Conservation (phyloP, 1,284 basidiomycete species). For the Mycena sp. region DNA sequence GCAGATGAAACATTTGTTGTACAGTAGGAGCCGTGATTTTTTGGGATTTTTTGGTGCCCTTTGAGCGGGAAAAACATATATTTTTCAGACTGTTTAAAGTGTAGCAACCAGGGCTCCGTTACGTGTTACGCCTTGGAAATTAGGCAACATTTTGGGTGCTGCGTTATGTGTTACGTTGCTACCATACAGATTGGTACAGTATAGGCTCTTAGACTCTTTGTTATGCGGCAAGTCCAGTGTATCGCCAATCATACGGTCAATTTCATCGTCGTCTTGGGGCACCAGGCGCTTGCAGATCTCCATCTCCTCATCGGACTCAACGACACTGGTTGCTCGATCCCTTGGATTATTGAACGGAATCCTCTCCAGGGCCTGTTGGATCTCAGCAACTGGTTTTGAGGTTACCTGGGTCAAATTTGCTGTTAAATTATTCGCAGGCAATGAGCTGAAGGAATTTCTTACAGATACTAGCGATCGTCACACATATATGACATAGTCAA, state of each 20-base stretch:
- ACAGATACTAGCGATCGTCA: background rate
- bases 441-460: background rate
- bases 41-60: background rate
- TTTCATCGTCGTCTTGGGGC: no score
- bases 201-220: no score
- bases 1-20: background rate
- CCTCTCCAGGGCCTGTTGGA: no score
- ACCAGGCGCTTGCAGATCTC: no score
- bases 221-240: no score
- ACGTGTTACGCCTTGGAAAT: background rate
- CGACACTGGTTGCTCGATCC: no score
- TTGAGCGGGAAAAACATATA: background rate
- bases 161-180: slow-evolving; percentile 15
- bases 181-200: background rate
- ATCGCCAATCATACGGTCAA: no score
- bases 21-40: background rate
- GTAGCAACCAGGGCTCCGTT: background rate
- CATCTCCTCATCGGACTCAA: no score
- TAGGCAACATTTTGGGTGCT: slow-evolving; percentile 1
- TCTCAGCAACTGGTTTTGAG: no score
- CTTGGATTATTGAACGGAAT: no score
- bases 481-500: background rate
- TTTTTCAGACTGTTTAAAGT: background rate
- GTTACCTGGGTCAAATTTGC: no score
- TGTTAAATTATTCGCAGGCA: no score